Percentiles rank a stretch among this genome's conserved stretches.
Evolutionary conservation across 1,139 yeast genomes (phyloP).

Genomic region (Maudiozyma humilis): DNA sequence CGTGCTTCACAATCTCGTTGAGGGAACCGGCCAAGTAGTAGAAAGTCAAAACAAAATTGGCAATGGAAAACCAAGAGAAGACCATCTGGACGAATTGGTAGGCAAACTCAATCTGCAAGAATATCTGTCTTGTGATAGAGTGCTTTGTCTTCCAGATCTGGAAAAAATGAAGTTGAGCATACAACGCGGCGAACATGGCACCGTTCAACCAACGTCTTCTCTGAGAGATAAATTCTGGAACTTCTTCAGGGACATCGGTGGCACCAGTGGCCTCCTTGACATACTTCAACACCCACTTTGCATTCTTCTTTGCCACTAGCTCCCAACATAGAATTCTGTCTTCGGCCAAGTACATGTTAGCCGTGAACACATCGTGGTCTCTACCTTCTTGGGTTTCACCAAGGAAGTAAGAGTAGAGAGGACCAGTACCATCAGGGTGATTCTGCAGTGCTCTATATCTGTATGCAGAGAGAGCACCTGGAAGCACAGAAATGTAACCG

Average conservation of each 20-base stretch:
- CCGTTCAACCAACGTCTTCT: slow-evolving; percentile 98
- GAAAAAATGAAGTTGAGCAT: slow-evolving; percentile 68
- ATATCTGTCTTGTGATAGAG: slow-evolving; percentile 62
- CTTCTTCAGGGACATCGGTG: slow-evolving; percentile 90
- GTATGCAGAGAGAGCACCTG: slow-evolving; percentile 94
- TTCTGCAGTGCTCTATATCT: slow-evolving; percentile 80
- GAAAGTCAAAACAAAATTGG: slow-evolving; percentile 84
- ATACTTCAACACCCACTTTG: slow-evolving; percentile 87
- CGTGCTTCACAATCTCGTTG: slow-evolving; percentile 49
- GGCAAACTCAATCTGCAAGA: slow-evolving; percentile 72
- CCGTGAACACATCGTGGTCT: slow-evolving; percentile 74
- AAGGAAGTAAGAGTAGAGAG: slow-evolving; percentile 76
- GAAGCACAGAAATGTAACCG: slow-evolving; percentile 89
- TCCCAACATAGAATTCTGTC: slow-evolving; percentile 98
- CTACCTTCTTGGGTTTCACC: slow-evolving; percentile 65
- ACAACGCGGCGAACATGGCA: slow-evolving; percentile 92
- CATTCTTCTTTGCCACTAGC: slow-evolving; percentile 76
- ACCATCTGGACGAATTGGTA: slow-evolving; percentile 71
- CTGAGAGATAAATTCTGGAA: slow-evolving; percentile 87
- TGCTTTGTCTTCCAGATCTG: slow-evolving; percentile 87
- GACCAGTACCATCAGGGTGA: slow-evolving; percentile 88
- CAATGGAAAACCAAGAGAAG: slow-evolving; percentile 83
- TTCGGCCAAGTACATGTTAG: slow-evolving; percentile 95
- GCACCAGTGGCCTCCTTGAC: slow-evolving; percentile 93
- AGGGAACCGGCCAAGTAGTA: slow-evolving; percentile 89